phyloP scores from a whole-genome alignment of 306 rosid genomes.

The Medicago lupulina region DNA sequence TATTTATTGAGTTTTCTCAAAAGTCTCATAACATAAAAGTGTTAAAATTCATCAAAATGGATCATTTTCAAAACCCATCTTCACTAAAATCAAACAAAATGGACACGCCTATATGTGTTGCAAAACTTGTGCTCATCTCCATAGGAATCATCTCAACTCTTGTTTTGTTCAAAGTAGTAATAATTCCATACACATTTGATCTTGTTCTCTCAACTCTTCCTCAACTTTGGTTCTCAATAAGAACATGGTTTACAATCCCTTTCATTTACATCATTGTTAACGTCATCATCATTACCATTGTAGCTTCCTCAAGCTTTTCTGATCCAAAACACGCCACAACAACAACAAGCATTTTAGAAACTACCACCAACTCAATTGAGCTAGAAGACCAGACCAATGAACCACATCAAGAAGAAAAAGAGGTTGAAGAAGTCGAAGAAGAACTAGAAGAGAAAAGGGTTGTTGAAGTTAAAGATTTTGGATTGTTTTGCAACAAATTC shows the following conservation, averaged over 20 bases:
- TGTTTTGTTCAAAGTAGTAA: constrained; percentile 60
- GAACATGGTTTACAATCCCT: constrained; percentile 60
- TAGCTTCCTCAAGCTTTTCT: constrained; percentile 56
- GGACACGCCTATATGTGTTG: constrained; percentile 58
- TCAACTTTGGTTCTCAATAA: constrained; percentile 57
- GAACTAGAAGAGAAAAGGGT: constrained; percentile 27
- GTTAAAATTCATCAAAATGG: constrained; percentile 20
- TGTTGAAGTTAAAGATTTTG: constrained; percentile 22
- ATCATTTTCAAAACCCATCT: constrained; percentile 55
- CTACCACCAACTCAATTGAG: constrained; percentile 27
- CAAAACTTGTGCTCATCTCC: constrained; percentile 57
- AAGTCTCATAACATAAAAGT: too few species aligned
- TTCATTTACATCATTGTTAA: constrained; percentile 68
- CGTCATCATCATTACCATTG: constrained; percentile 79
- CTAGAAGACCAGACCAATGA: constrained; percentile 36
- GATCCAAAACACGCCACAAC: constrained; percentile 36
- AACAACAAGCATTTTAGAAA: background rate
- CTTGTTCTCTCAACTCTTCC: constrained; percentile 68
- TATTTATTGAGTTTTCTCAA: background rate
- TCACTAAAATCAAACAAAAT: constrained; percentile 48
- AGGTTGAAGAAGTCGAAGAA: constrained; percentile 19
- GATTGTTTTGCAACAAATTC: constrained; percentile 31
- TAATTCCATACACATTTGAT: constrained; percentile 59
- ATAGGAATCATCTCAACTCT: constrained; percentile 61
- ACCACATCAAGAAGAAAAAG: constrained; percentile 32